phyloP scores from a whole-genome alignment of 768 basidiomycete species.

The Paxillus ammoniavirescens region DNA sequence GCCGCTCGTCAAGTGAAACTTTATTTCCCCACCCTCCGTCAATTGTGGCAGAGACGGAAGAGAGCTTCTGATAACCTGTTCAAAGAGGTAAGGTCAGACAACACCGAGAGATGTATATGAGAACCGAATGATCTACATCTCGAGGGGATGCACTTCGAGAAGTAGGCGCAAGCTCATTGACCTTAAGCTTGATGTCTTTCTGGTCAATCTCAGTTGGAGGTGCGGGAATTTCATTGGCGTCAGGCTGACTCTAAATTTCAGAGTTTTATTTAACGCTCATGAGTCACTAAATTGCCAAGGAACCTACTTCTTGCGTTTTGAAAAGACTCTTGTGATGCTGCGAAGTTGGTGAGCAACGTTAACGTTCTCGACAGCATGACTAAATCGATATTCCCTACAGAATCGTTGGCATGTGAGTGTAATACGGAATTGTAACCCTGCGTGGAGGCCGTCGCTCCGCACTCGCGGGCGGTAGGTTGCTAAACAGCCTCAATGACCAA shows the following conservation, averaged over 20 bases:
- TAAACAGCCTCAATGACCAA: background rate
- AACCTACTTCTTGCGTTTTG: background rate
- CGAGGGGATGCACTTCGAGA: background rate
- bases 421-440: background rate
- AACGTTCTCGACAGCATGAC: background rate
- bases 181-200: background rate
- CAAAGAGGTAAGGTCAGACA: background rate
- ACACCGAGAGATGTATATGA: background rate
- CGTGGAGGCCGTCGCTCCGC: background rate
- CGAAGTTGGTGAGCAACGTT: background rate
- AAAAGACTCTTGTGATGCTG: background rate
- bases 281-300: background rate
- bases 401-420: background rate
- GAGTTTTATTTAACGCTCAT: background rate
- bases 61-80: background rate
- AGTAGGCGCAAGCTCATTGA: background rate
- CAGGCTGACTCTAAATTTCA: background rate
- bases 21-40: background rate
- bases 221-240: background rate
- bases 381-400: background rate
- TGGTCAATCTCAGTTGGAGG: background rate
- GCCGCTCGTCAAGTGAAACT: background rate
- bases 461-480: constrained; percentile 1
- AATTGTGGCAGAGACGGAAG: background rate
- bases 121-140: background rate